Evolutionary conservation across 2,329 filamentous ascomycete genomes (phyloP), one percentile per base, ranked within the genome.

Genomic region (Cladobotryum mycophilum): DNA sequence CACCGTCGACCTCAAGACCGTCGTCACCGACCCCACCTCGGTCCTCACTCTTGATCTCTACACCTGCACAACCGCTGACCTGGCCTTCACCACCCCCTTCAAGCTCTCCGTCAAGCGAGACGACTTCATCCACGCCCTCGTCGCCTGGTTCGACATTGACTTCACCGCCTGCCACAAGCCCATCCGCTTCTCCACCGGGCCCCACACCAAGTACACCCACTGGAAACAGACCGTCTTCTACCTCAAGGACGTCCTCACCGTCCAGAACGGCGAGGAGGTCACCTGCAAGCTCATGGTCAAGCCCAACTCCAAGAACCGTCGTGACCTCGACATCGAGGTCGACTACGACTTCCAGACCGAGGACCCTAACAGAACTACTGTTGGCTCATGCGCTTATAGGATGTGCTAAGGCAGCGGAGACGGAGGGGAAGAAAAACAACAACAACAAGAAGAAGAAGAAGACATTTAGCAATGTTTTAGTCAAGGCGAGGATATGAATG

Each of bases 201-300:
- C 93, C 25, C 93, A 97, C 74, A 95, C 92, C 62, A 97, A 96
- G 76, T 97, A 97, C 76, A 99, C 93, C 15, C 93, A 99, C 80
- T 99, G 93, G 93, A 99, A 99, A 77, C 93, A 99, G 78, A 99
- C 93, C 12, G 93, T 99, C 56, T 97, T 99, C 76, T 99, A 99
- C 75, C 79, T 99, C 56, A 83, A 88, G 64, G 91, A 99, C 60
- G 88, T 96, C 34, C 76, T 99, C 57, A 97, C 91, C 15, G 90
- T 96, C 36, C 86, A 95, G 70, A 80, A 89, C 64, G 89, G 86
- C 51, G 93, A 99, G 76, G 78, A 81, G 63, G 78, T 99, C 53
- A 72, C 75, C 53, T 88, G 89, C 63, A 75, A 78, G 33, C 74
- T 99, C 38, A 78, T 82, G 56, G 95, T 92, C 74, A 86, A 84